These are phyloP conservation scores for Lagenidium giganteum DNA, from an alignment of 352 stramenopile species.

Conservation along the genomic window DNA sequence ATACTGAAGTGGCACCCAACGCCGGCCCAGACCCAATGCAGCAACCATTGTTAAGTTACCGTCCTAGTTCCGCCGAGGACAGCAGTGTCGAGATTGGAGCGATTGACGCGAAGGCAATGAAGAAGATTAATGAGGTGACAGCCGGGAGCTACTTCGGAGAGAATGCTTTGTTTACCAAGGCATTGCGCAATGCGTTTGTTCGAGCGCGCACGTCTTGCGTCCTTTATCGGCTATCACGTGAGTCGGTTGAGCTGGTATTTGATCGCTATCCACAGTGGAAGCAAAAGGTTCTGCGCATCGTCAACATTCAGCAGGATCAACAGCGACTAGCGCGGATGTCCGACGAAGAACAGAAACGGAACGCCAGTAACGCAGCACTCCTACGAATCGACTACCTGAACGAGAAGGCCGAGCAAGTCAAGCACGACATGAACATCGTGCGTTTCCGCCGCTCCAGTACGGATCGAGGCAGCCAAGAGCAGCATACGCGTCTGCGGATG, in stretches of 20 bases:
- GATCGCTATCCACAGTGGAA: conserved; percentile 44
- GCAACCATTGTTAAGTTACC: too few relatives aligned
- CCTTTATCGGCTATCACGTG: conserved; percentile 34
- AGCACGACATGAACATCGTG: not conserved
- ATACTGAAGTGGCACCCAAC: conserved; percentile 1
- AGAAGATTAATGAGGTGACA: conserved; percentile 26
- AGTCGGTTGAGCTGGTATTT: conserved; percentile 43
- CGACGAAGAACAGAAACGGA: not conserved
- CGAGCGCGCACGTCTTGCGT: conserved; percentile 40
- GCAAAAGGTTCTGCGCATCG: conserved; percentile 37
- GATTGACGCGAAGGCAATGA: conserved; percentile 6
- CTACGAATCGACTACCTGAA: too few relatives aligned
- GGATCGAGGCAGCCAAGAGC: not conserved
- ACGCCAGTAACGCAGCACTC: too few relatives aligned
- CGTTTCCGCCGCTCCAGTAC: not conserved
- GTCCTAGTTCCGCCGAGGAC: too few relatives aligned
- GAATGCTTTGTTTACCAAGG: conserved; percentile 36
- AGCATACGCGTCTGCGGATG: not conserved
- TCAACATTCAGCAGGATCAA: conserved; percentile 41
- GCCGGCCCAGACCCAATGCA: not conserved
- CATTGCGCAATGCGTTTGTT: conserved; percentile 32
- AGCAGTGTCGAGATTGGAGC: not conserved
- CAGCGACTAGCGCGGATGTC: conserved; percentile 16
- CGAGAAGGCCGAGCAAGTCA: too few relatives aligned
- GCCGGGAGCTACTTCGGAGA: conserved; percentile 40